Conservation (phyloP, 306 rosid species). For the Castanospermum australe region DNA sequence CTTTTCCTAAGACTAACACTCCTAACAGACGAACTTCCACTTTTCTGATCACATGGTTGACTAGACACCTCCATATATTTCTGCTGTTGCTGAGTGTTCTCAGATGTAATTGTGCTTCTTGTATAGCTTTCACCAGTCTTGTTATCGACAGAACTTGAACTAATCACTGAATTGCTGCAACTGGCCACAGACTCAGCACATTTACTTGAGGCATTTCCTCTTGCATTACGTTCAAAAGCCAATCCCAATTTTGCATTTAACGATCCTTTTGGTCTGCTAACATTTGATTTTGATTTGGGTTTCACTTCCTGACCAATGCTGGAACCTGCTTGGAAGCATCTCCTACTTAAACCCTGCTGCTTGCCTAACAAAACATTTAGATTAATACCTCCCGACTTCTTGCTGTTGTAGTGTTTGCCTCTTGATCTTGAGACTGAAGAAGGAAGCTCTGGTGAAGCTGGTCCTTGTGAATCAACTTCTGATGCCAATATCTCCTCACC, state of each 20-base stretch:
- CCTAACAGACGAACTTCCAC: slow-evolving; percentile 40
- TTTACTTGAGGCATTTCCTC: slow-evolving; percentile 21
- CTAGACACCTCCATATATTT: slow-evolving; percentile 44
- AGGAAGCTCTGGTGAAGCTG: slow-evolving; percentile 56
- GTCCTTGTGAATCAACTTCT: slow-evolving; percentile 34
- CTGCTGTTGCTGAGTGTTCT: slow-evolving; percentile 36
- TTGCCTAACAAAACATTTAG: slow-evolving; percentile 39
- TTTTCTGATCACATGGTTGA: slow-evolving; percentile 34
- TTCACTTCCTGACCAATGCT: slow-evolving; percentile 42
- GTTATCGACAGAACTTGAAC: slow-evolving; percentile 35
- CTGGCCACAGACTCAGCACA: slow-evolving; percentile 22
- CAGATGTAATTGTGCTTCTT: slow-evolving; percentile 50
- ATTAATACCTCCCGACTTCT: slow-evolving; percentile 52
- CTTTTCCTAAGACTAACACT: slow-evolving; percentile 53
- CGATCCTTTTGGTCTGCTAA: slow-evolving; percentile 27
- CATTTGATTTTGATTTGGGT: slow-evolving; percentile 33
- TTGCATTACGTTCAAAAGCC: slow-evolving; percentile 29
- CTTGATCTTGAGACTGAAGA: slow-evolving; percentile 72
- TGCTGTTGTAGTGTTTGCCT: slow-evolving; percentile 62
- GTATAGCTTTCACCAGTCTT: slow-evolving; percentile 39
- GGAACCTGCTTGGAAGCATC: slow-evolving; percentile 26
- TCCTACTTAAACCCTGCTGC: slow-evolving; percentile 37
- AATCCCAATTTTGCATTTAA: slow-evolving; percentile 34
- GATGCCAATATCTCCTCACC: slow-evolving; percentile 37
- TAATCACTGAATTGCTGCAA: slow-evolving; percentile 28